These are phyloP conservation scores for Komagataea norvegica DNA, from an alignment of 1,139 yeast genomes.

Conservation along the genomic window DNA sequence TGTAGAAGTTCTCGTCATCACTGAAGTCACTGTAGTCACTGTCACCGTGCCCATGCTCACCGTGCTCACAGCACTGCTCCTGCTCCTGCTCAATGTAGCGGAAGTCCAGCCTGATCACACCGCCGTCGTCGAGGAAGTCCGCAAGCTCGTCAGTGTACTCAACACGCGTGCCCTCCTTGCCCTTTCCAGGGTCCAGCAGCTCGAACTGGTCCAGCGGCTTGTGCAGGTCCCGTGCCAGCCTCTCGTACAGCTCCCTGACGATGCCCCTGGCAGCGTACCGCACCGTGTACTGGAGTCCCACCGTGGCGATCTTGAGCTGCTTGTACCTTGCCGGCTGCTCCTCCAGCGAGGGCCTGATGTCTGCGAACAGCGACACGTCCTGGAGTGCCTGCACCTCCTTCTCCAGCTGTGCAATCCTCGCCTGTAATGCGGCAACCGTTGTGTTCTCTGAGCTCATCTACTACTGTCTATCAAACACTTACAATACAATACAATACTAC, in stretches of 20 bases:
- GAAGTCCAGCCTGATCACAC: conserved; percentile 19
- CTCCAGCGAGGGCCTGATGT: conserved; percentile 22
- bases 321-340: conserved; percentile 18
- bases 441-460: too few relatives aligned
- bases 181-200: conserved; percentile 19
- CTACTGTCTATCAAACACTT: too few relatives aligned
- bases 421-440: conserved; percentile 6
- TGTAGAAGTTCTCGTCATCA: conserved; percentile 25
- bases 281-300: conserved; percentile 18
- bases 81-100: conserved; percentile 10
- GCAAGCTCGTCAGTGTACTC: conserved; percentile 15
- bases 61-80: conserved; percentile 11
- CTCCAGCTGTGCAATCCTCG: conserved; percentile 17
- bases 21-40: conserved; percentile 18
- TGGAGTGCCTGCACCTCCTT: conserved; percentile 21
- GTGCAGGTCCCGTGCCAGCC: conserved; percentile 21
- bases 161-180: conserved; percentile 14
- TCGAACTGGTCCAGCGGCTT: conserved; percentile 17
- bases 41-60: conserved; percentile 12
- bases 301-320: conserved; percentile 16
- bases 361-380: conserved; percentile 23
- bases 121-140: conserved; percentile 14
- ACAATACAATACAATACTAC: too few relatives aligned
- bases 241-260: conserved; percentile 13
- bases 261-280: conserved; percentile 15